Percentiles rank a stretch among this genome's conserved stretches.
Evolutionary conservation across 2,329 filamentous ascomycete genomes (phyloP).

Genomic region (Trichoderma lentiforme): DNA sequence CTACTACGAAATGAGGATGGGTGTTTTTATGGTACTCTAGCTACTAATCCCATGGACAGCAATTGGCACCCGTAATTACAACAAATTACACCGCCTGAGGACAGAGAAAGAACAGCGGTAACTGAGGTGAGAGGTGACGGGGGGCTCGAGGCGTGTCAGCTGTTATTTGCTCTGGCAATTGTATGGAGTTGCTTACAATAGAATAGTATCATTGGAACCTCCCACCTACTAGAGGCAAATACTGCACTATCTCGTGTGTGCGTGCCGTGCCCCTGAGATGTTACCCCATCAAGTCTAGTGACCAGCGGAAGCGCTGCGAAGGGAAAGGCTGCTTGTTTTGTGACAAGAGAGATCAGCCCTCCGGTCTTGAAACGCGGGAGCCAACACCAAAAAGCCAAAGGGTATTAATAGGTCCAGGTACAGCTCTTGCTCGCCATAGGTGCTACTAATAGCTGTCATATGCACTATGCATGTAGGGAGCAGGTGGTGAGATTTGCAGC

Average conservation of each 20-base stretch:
- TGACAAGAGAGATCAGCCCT: not conserved
- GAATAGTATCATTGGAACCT: not conserved
- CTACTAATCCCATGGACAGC: not conserved
- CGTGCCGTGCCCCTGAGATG: conserved; percentile 13
- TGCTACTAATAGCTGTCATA: not conserved
- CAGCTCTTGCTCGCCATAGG: not conserved
- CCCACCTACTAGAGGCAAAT: not conserved
- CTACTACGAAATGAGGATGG: not conserved
- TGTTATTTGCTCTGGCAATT: not conserved
- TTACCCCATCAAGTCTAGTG: conserved; percentile 13
- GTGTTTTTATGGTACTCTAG: not conserved
- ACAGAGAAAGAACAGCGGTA: not conserved
- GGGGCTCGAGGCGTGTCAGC: not conserved
- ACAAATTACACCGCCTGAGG: not conserved
- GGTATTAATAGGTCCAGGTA: not conserved
- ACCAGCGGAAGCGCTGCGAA: conserved; percentile 4
- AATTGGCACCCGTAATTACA: not conserved
- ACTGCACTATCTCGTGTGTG: not conserved
- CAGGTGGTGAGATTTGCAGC: not conserved
- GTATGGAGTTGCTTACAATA: not conserved
- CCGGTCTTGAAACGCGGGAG: conserved; percentile 6
- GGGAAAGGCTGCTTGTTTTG: not conserved
- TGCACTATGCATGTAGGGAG: conserved; percentile 11
- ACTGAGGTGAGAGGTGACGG: not conserved
- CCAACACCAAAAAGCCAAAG: not conserved